Base-by-base conservation (phyloP, 371 early-diverging fungal genomes). In the Mucor indicus region DNA sequence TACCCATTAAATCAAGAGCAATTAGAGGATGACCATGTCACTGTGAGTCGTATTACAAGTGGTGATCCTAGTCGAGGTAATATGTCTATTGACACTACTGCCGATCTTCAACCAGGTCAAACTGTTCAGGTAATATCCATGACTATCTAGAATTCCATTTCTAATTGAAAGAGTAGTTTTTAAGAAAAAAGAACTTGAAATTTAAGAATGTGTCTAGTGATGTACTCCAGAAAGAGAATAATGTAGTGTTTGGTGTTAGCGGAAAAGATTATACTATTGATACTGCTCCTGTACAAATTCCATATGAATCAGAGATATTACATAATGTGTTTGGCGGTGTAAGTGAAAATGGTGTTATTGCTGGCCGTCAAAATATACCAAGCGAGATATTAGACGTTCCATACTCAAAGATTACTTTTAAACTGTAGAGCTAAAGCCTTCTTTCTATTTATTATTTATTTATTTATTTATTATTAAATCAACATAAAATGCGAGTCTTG, bases 51-150 rank as follows among this genome's bases (percentile, higher is more conserved):
- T 27, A 74, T 90, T 38, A 82, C 80, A 24, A 84, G 88, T 40
- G 90, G 90, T 1, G 88, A 90, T 64, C 86, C 86, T n/a, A 65
- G 80, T 6, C 80, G 80, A 41, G 90, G 88, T 1, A 85, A 83
- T 24, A 77, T 90, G 75, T 82, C 90, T 0, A 60, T 90, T 4
- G 87, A 90, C 48, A 84, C 85, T 2, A 76, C 77, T 0, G 66
- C 59, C 19, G 86, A 87, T 55, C 64, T 89, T 17, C 54, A 72
- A 48, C 69, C 67, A 1, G 86, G 87, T 2, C 84, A 84, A 47
- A 57, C 58, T 41, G 80, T 81, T 1, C 81, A 80, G 64, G 81
- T 83, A 63, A 70, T 36, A 35, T 15, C 27, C 13, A 53, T 19
- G 11, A n/a, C 21, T 21, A 8, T 13, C 10, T 21, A 25, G 33